Evolutionary conservation across 768 basidiomycete species (phyloP).

Genomic region (Leccinellum rugosiceps): DNA sequence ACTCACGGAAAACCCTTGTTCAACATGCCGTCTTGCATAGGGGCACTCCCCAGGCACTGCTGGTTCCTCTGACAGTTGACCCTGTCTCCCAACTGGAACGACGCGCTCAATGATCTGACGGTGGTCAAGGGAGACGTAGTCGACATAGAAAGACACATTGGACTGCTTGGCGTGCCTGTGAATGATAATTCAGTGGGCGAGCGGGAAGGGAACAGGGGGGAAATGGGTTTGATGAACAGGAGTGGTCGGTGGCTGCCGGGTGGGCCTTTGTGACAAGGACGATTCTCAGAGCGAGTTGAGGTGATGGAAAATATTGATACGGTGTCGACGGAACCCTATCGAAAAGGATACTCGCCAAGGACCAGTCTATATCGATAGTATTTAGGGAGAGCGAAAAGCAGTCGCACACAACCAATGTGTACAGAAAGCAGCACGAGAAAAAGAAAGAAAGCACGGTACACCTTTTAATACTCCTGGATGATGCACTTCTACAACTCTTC

Average conservation of each 20-base stretch:
- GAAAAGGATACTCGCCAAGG: background rate
- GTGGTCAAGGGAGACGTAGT: no score
- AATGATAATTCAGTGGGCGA: background rate
- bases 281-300: conserved; percentile 85
- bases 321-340: conserved; percentile 80
- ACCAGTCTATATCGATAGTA: background rate
- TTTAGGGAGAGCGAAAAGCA: background rate
- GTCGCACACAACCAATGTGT: background rate
- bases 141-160: no score
- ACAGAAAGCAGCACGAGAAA: background rate
- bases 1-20: background rate
- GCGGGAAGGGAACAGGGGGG: no score
- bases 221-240: background rate
- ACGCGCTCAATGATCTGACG: no score
- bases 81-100: no score
- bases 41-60: background rate
- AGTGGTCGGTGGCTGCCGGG: no score
- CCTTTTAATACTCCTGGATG: conserved; percentile 88
- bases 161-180: conserved; percentile 30
- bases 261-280: conserved; percentile 65
- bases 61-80: background rate
- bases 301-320: conserved; percentile 93
- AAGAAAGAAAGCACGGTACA: conserved; percentile 18
- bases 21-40: background rate
- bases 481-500: conserved; percentile 95